These are phyloP conservation scores for Ophiocordyceps polyrhachis-furcata DNA, from an alignment of 2,329 filamentous ascomycete genomes.

Conservation along the genomic window DNA sequence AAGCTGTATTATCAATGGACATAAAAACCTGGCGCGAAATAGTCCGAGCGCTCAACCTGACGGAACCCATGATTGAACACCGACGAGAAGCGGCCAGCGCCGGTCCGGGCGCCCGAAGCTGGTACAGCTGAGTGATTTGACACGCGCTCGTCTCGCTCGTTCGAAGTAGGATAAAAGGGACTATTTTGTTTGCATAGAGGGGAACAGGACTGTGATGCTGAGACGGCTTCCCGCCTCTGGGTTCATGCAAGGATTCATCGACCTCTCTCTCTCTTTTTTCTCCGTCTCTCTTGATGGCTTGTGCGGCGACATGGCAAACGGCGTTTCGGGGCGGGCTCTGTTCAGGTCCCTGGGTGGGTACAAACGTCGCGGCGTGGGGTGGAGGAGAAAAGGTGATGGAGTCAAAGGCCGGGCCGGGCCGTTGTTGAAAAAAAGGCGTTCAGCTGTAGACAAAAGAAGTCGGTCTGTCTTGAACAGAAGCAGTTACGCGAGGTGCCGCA, in stretches of 20 bases:
- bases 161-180: not conserved
- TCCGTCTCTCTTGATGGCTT: not conserved
- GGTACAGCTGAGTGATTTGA: constrained; percentile 38
- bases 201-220: not conserved
- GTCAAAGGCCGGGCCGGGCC: not conserved
- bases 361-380: not conserved
- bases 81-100: constrained; percentile 38
- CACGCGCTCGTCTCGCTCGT: not conserved
- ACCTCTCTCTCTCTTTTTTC: too few relatives aligned
- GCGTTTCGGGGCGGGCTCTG: not conserved
- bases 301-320: not conserved
- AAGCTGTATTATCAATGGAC: constrained; percentile 78
- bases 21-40: constrained; percentile 68
- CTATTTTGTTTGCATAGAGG: not conserved
- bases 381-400: not conserved
- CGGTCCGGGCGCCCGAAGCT: constrained; percentile 38
- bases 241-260: not conserved
- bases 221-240: not conserved
- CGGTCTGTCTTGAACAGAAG: not conserved
- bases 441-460: not conserved
- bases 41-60: constrained; percentile 57
- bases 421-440: not conserved
- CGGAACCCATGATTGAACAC: constrained; percentile 70
- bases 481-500: not conserved
- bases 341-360: not conserved